Evolutionary conservation across 2,329 filamentous ascomycete species (phyloP).

Genomic region (Neopestalotiopsis sp.): DNA sequence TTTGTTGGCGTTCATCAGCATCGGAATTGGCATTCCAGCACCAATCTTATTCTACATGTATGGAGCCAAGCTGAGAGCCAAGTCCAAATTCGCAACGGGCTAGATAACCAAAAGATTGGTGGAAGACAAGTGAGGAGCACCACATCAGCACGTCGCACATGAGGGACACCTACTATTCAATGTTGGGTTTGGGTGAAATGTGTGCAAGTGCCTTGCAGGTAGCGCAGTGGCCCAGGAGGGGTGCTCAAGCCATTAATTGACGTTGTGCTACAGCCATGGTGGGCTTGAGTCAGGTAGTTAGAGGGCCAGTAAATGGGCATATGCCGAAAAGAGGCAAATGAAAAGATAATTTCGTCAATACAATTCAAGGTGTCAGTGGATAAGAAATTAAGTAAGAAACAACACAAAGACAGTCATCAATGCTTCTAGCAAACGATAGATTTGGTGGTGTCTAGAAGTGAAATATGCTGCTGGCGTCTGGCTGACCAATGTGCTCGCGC

Average conservation of each 20-base stretch:
- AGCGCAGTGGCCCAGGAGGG: background rate
- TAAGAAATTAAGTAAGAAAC: too few relatives aligned
- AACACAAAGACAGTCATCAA: background rate
- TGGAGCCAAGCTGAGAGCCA: conserved; percentile 40
- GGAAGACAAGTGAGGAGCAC: too few relatives aligned
- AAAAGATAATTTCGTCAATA: too few relatives aligned
- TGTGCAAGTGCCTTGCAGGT: background rate
- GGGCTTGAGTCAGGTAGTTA: background rate
- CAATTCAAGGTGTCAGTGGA: background rate
- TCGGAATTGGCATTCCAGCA: conserved; percentile 47
- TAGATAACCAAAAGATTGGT: background rate
- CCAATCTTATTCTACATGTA: conserved; percentile 51
- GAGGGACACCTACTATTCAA: background rate
- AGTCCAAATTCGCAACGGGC: conserved; percentile 23
- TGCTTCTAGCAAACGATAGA: background rate
- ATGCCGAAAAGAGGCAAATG: too few relatives aligned
- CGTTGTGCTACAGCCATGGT: too few relatives aligned
- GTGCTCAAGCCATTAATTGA: too few relatives aligned
- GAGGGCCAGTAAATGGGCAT: background rate
- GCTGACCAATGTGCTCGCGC: background rate
- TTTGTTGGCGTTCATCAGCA: conserved; percentile 44
- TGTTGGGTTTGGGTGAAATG: background rate
- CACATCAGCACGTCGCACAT: background rate
- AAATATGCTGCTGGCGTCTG: background rate
- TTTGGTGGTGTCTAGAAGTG: background rate